Percentiles rank a stretch among this genome's conserved stretches.
These are phyloP conservation scores for Conringia planisiliqua DNA, from an alignment of 345 rosid species.

Conservation along the genomic window DNA sequence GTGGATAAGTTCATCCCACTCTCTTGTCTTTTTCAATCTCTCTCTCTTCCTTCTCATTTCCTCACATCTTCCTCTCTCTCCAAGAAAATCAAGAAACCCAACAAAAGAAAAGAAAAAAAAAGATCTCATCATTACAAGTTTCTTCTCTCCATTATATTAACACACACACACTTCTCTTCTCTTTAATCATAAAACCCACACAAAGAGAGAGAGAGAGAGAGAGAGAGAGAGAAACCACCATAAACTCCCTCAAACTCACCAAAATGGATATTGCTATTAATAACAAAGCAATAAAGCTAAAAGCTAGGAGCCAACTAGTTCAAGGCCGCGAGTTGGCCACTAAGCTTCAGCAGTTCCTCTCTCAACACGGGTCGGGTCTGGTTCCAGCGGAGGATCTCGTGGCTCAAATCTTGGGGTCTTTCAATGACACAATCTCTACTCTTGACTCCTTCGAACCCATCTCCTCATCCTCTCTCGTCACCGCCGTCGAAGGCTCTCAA, in stretches of 20 bases:
- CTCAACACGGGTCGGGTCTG: conserved; percentile 7
- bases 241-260: background rate
- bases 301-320: conserved; percentile 38
- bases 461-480: conserved; percentile 18
- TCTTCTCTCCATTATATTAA: conserved; percentile 24
- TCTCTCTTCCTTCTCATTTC: conserved; percentile 12
- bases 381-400: conserved; percentile 35
- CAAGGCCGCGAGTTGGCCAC: conserved; percentile 42
- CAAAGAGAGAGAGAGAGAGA: background rate
- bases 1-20: conserved; percentile 26
- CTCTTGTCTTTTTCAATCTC: background rate
- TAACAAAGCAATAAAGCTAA: conserved; percentile 15
- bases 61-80: conserved; percentile 21
- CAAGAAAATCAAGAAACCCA: conserved; percentile 1
- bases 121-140: conserved; percentile 14
- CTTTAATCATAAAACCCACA: conserved; percentile 18
- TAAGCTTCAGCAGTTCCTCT: conserved; percentile 45
- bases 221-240: background rate
- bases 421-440: conserved; percentile 37
- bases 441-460: conserved; percentile 23
- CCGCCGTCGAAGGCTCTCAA: conserved; percentile 22
- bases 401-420: conserved; percentile 46
- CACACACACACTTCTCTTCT: conserved; percentile 14
- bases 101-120: background rate
- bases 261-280: conserved; percentile 20